phyloP scores from a whole-genome alignment of 768 basidiomycete species.

The Suillus brevipes region DNA sequence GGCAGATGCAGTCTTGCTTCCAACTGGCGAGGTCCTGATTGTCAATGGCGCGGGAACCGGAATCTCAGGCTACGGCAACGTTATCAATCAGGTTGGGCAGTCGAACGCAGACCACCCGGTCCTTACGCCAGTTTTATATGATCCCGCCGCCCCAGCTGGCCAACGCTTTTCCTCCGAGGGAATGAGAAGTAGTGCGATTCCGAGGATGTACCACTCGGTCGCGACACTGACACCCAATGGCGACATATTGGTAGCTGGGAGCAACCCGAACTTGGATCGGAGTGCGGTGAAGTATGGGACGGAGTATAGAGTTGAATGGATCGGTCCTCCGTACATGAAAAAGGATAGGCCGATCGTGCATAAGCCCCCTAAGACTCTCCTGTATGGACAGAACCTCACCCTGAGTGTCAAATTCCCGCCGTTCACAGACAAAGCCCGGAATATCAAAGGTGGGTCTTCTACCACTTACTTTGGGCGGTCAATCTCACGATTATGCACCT shows the following conservation, averaged over 20 bases:
- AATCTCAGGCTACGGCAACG: slow-evolving; percentile 79
- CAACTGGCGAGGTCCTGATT: slow-evolving; percentile 71
- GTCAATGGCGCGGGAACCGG: slow-evolving; percentile 76
- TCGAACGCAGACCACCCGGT: slow-evolving; percentile 81
- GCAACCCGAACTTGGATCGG: slow-evolving; percentile 81
- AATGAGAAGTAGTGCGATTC: slow-evolving; percentile 65
- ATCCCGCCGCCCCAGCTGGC: slow-evolving; percentile 52
- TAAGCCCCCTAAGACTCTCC: slow-evolving; percentile 36
- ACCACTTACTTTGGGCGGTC: not conserved
- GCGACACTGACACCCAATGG: slow-evolving; percentile 76
- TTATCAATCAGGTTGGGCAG: slow-evolving; percentile 61
- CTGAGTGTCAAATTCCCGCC: slow-evolving; percentile 45
- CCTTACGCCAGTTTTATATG: slow-evolving; percentile 69
- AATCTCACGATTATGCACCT: slow-evolving; percentile 11
- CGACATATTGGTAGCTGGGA: slow-evolving; percentile 76
- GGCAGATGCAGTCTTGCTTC: slow-evolving; percentile 80
- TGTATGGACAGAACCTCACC: slow-evolving; percentile 46
- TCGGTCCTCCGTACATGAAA: slow-evolving; percentile 80
- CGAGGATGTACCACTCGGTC: slow-evolving; percentile 81
- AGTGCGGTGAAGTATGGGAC: slow-evolving; percentile 74
- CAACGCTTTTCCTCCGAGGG: slow-evolving; percentile 58
- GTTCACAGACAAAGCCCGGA: slow-evolving; percentile 36
- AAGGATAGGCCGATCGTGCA: slow-evolving; percentile 55
- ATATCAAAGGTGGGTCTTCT: slow-evolving; percentile 50
- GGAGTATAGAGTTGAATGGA: slow-evolving; percentile 87